Evolutionary conservation across 176 grass and related monocot species (phyloP), one percentile per base, ranked within the genome.

Genomic region (Elaeis guineensis): DNA sequence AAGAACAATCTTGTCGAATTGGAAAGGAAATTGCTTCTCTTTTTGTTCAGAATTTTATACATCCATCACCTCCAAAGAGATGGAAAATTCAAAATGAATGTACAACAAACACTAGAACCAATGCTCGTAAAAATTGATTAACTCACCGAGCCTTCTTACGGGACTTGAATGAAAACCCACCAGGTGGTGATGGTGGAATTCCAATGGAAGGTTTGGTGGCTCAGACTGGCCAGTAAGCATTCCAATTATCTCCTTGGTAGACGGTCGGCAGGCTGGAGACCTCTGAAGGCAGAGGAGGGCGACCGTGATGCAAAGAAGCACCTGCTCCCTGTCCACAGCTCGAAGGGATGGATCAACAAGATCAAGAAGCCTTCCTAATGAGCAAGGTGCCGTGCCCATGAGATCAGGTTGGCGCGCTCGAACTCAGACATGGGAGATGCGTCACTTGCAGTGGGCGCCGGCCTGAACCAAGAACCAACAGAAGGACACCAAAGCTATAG

Each of bases 271-370:
- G 67, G 81, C 19, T 50, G 93, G 93, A 1, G 77, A 70, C 39
- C 93, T 71, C 71, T 98, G 93, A 24, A 98, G 90, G 72, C 93
- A 98, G 54, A 92, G 73, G 39, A 92, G 73, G 11, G 93, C 93
- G 21, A 98, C 79, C 0, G 81, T 98, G 60, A 98, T 87, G 74
- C 79, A 92, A 63, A 92, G 69, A 63, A 98, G 60, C 5, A 72
- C 79, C 80, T 98, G 87, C 22, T 98, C 93, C 56, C 73, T 66
- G 69, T 83, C 77, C 54, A 92, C 78, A 77, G 80, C 79, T 62
- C 19, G 77, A 62, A 98, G 72, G 0, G 64, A 84, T 58, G 84
- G 77, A 55, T 89, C 93, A 6, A 98, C 76, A 51, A 98, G 81
- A 90, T 98, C 93, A 61, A 85, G 67, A 68, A 98, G 63, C 51